Conservation (phyloP, 192 early-diverging fungal genomes). For the Umbelopsis isabellina region DNA sequence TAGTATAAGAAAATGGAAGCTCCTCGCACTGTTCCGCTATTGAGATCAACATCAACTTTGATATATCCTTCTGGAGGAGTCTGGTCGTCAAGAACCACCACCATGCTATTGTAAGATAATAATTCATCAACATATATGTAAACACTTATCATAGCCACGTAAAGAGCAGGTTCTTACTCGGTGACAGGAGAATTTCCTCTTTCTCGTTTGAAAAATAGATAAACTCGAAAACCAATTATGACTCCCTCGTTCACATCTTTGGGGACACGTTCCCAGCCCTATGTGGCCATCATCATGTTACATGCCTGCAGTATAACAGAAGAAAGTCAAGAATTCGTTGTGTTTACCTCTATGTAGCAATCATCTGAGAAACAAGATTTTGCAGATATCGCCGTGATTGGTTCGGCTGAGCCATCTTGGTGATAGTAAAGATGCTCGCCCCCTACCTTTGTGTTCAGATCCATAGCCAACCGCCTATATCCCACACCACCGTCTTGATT, state of each 20-base stretch:
- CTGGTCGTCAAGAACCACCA: conserved; percentile 29
- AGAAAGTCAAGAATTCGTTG: neutral
- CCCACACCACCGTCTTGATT: conserved; percentile 42
- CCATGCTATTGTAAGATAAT: conserved; percentile 16
- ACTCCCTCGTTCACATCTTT: conserved; percentile 32
- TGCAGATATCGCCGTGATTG: conserved; percentile 30
- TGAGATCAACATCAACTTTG: conserved; percentile 30
- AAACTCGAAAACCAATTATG: conserved; percentile 31
- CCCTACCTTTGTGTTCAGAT: conserved; percentile 44
- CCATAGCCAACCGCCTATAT: conserved; percentile 43
- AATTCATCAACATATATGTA: neutral
- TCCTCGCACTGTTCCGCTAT: conserved; percentile 28
- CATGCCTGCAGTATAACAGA: neutral
- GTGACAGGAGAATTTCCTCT: conserved; percentile 13
- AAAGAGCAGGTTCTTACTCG: conserved; percentile 27
- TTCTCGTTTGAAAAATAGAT: conserved; percentile 30
- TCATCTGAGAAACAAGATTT: conserved; percentile 30
- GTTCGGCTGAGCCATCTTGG: conserved; percentile 24
- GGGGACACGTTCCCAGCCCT: conserved; percentile 36
- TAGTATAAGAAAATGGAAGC: conserved; percentile 30
- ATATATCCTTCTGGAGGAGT: conserved; percentile 32
- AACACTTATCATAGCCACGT: neutral
- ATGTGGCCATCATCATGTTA: neutral
- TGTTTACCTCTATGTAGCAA: conserved; percentile 35
- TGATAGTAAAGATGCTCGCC: conserved; percentile 26